These are phyloP conservation scores for Gossypium stocksii DNA, from an alignment of 345 rosid genomes.

Conservation along the genomic window DNA sequence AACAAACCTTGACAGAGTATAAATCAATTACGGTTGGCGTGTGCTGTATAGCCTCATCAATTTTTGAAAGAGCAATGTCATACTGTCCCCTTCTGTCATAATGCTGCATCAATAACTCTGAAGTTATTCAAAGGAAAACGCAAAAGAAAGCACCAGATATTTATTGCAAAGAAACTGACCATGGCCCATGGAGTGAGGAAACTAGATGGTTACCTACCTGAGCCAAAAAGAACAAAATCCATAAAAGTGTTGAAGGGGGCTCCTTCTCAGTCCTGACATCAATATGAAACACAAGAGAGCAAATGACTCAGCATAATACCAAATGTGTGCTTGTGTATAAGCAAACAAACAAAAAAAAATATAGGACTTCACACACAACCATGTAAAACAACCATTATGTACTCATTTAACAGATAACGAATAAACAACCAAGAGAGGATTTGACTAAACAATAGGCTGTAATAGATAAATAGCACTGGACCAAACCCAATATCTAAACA, in stretches of 20 bases:
- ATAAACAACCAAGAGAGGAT: not conserved
- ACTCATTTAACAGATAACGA: not conserved
- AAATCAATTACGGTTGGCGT: constrained; percentile 99
- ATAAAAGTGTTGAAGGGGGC: constrained; percentile 89
- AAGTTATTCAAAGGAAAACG: constrained; percentile 7
- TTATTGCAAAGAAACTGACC: not conserved
- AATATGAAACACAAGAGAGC: constrained; percentile 12
- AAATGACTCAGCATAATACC: not conserved
- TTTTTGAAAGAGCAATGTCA: constrained; percentile 71
- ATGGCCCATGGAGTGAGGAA: not conserved
- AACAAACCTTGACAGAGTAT: constrained; percentile 82
- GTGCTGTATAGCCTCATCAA: constrained; percentile 87
- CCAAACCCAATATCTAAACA: not conserved
- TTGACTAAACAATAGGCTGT: not conserved
- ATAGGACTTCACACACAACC: not conserved
- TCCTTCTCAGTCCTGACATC: constrained; percentile 77
- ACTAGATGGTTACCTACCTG: constrained; percentile 51
- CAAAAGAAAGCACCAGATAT: constrained; percentile 7
- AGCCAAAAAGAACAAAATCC: constrained; percentile 92
- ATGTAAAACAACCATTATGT: not conserved
- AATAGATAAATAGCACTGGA: not conserved
- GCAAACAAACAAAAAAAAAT: not conserved
- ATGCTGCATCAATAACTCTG: constrained; percentile 58
- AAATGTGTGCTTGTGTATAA: not conserved
- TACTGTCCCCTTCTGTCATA: constrained; percentile 86